Base-by-base conservation (phyloP, 805 yeast species). In the Candida awuae region DNA sequence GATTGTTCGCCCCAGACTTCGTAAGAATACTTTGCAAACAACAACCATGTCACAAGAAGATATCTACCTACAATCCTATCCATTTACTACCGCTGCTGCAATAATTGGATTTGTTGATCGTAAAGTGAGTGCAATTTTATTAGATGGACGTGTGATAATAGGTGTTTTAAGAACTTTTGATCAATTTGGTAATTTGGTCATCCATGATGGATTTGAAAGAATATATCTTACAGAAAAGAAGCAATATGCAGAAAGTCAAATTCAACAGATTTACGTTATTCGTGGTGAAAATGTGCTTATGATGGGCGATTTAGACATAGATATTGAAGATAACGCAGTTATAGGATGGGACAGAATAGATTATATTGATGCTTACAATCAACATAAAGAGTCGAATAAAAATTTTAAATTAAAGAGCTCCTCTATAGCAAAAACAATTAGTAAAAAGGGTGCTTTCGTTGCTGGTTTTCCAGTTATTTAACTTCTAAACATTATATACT, bases 231-330 rank as follows among this genome's bases (percentile, higher is more conserved):
- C 68, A 14, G 75, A 69, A 13, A 50, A 46, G 8, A 51, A 50
- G 23, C 62, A 65, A 34, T 90, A 78, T 55, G 94, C 84, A 8
- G 95, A 90, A 58, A 50, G 55, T 13, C 39, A 41, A 8, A 72
- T 82, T 7, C 55, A 54, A 38, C 96, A 95, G 8, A 84, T 85
- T 36, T 80, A 79, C 56, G 73, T 92, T 65, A 80, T 92, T 29
- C 81, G 98, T 62, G 98, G 98, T 45, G 98, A 92, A 60, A 90
- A 90, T 53, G 92, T 92, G 8, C 92, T 88, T 8, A 75, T 88
- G 77, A 59, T 92, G 57, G 98, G 97, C 16, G 97, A 90, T 58
- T 73, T 90, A 45, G 96, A 88, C 59, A 82, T 86, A 45, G 95
- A 85, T 54, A 73, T 66, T 46, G 95, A 87, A 60, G 94, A 84